A percentile compares a stretch with the other conserved stretches of the same genome.
phyloP scores from a whole-genome alignment of 1,284 basidiomycete species.

The Inonotus obliquus region DNA sequence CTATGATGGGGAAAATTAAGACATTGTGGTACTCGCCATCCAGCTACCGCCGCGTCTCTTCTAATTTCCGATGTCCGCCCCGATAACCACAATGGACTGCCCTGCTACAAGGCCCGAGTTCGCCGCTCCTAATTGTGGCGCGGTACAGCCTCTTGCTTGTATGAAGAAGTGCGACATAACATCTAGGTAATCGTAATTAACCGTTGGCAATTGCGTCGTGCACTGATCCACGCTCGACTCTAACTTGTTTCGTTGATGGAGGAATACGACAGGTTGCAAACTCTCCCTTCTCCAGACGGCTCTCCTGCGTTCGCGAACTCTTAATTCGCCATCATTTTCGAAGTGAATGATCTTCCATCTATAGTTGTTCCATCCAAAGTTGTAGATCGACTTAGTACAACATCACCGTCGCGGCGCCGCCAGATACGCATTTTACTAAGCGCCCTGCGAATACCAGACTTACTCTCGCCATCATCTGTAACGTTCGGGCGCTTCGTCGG shows the following conservation, averaged over 20 bases:
- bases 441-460: background rate
- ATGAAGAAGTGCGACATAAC: background rate
- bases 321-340: background rate
- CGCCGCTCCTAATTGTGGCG: no score
- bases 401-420: no score
- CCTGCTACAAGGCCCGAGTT: no score
- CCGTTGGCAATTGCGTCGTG: background rate
- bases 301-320: background rate
- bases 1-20: no score
- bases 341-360: background rate
- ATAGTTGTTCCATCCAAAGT: background rate
- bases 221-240: no score
- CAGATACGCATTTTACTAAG: background rate
- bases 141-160: no score
- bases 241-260: background rate
- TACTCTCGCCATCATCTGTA: background rate
- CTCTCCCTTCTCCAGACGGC: no score
- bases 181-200: background rate
- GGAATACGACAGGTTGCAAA: no score
- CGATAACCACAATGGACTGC: no score
- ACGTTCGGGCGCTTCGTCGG: slow-evolving; percentile 57
- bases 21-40: no score
- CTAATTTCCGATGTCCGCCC: no score
- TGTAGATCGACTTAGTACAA: background rate
- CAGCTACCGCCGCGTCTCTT: no score